Evolutionary conservation across 2,329 filamentous ascomycete genomes (phyloP).

Genomic region (Cytospora piceae): DNA sequence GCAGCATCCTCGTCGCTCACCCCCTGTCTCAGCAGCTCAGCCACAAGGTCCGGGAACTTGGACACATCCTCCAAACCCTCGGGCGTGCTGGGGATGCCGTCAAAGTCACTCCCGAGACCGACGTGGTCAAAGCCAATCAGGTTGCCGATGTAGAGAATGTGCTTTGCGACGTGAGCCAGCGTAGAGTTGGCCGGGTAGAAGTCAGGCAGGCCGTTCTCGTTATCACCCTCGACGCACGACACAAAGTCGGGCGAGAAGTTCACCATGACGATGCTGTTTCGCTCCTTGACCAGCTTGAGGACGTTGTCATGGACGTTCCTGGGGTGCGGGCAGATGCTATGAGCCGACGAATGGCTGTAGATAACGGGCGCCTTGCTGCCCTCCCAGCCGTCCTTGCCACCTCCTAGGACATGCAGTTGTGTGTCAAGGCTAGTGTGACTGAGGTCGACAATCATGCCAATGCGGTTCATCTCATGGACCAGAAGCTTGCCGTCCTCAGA

Average conservation of each 20-base stretch:
- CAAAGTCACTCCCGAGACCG: slow-evolving; percentile 87
- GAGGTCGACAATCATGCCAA: slow-evolving; percentile 93
- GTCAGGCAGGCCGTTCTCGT: slow-evolving; percentile 67
- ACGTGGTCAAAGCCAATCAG: slow-evolving; percentile 87
- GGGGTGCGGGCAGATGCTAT: slow-evolving; percentile 81
- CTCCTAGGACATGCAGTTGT: slow-evolving; percentile 80
- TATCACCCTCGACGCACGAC: slow-evolving; percentile 66
- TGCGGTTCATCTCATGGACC: slow-evolving; percentile 87
- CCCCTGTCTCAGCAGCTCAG: slow-evolving; percentile 72
- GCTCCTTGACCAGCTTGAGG: slow-evolving; percentile 73
- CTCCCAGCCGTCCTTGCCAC: slow-evolving; percentile 59
- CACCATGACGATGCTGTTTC: slow-evolving; percentile 82
- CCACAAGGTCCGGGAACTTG: slow-evolving; percentile 78
- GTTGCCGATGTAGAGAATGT: slow-evolving; percentile 81
- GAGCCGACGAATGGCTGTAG: slow-evolving; percentile 85
- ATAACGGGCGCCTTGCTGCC: slow-evolving; percentile 83
- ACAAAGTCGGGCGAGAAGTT: slow-evolving; percentile 87
- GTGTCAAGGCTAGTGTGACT: slow-evolving; percentile 78
- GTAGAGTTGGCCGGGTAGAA: slow-evolving; percentile 71
- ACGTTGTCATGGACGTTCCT: slow-evolving; percentile 89
- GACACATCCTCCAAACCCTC: slow-evolving; percentile 81
- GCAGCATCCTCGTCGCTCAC: slow-evolving; percentile 73
- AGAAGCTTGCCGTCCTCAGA: slow-evolving; percentile 70
- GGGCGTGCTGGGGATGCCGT: slow-evolving; percentile 71
- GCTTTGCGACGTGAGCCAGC: slow-evolving; percentile 74